phyloP scores from a whole-genome alignment of 108 stramenopile genomes.

The Fragilariopsis cylindrus region DNA sequence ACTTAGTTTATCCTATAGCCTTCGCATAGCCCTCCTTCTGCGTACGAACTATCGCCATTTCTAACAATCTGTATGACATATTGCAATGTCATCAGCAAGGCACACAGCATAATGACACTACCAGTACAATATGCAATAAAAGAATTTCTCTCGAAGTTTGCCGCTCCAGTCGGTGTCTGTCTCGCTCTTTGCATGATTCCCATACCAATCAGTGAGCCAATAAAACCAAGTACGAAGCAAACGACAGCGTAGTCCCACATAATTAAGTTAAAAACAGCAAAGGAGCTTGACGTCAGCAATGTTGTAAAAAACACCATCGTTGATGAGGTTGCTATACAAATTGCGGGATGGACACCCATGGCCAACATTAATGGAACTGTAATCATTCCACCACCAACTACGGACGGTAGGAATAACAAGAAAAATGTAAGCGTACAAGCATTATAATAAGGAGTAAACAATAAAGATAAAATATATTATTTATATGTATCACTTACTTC shows the following conservation, averaged over 20 bases:
- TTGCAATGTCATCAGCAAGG: slow-evolving; percentile 85
- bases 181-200: slow-evolving; percentile 70
- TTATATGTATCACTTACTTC: slow-evolving; percentile 29
- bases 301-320: slow-evolving; percentile 95
- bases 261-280: slow-evolving; percentile 93
- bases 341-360: slow-evolving; percentile 94
- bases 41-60: slow-evolving; percentile 8
- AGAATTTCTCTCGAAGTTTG: slow-evolving; percentile 87
- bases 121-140: slow-evolving; percentile 95
- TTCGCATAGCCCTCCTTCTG: slow-evolving; percentile 38
- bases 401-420: slow-evolving; percentile 33
- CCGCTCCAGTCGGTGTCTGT: slow-evolving; percentile 26
- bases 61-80: slow-evolving; percentile 40
- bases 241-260: slow-evolving; percentile 81
- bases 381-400: slow-evolving; percentile 90
- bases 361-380: slow-evolving; percentile 95
- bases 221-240: slow-evolving; percentile 83
- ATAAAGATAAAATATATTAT: neutral
- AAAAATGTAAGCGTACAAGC: neutral
- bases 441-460: too few species aligned
- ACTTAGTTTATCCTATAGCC: slow-evolving; percentile 36
- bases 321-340: slow-evolving; percentile 88
- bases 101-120: slow-evolving; percentile 84
- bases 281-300: slow-evolving; percentile 87
- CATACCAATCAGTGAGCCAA: slow-evolving; percentile 84